Evolutionary conservation across 805 yeast species (phyloP).

Genomic region (Candida parachauliodes): DNA sequence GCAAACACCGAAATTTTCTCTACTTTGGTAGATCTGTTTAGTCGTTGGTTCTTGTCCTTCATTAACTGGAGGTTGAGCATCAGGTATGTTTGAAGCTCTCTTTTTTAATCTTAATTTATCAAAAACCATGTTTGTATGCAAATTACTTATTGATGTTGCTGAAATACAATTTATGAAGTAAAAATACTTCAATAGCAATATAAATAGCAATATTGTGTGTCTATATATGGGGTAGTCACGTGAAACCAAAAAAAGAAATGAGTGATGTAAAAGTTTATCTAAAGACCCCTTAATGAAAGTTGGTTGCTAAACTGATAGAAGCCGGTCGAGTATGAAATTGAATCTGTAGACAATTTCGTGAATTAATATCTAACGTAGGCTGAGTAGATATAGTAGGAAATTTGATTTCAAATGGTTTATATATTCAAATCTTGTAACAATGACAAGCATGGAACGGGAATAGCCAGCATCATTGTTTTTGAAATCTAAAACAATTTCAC

Average conservation of each 20-base stretch:
- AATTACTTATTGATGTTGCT: neutral
- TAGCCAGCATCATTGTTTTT: too few relatives aligned
- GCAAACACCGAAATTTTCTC: slow-evolving; percentile 79
- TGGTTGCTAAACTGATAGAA: neutral
- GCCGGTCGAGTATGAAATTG: too few relatives aligned
- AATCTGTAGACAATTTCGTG: too few relatives aligned
- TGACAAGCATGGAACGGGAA: too few relatives aligned
- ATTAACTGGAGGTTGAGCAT: slow-evolving; percentile 25
- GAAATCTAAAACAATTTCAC: too few relatives aligned
- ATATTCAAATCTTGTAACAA: too few relatives aligned
- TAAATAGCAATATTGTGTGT: slow-evolving; percentile 2
- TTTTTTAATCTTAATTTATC: slow-evolving; percentile 31
- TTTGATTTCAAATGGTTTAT: too few relatives aligned
- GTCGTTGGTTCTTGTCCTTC: slow-evolving; percentile 31
- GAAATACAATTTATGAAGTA: slow-evolving; percentile 5
- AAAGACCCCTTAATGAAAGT: neutral
- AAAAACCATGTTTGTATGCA: slow-evolving; percentile 10
- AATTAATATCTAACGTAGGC: too few relatives aligned
- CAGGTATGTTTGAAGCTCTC: slow-evolving; percentile 17
- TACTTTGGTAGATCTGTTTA: slow-evolving; percentile 51
- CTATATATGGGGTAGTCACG: slow-evolving; percentile 4
- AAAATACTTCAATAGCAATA: slow-evolving; percentile 6
- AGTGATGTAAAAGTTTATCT: too few relatives aligned
- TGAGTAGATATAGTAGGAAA: too few relatives aligned
- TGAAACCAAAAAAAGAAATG: slow-evolving; percentile 2